Evolutionary conservation across 2,329 filamentous ascomycete genomes (phyloP).

Genomic region (Alternaria sp.): DNA sequence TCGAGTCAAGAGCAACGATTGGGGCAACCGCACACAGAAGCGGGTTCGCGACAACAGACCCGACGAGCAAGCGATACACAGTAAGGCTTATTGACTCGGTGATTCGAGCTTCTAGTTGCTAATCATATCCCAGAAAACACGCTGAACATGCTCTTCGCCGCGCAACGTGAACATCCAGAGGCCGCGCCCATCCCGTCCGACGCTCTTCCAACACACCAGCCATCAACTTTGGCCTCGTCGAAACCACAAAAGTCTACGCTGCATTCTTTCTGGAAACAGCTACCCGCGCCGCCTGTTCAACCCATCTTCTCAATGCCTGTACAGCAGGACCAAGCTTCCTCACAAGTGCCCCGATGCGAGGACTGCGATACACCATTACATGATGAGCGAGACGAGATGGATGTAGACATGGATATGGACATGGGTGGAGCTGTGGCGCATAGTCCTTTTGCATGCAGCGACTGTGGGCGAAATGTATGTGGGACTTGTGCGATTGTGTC

Average conservation of each 20-base stretch:
- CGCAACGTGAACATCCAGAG: conserved; percentile 47
- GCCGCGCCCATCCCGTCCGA: conserved; percentile 38
- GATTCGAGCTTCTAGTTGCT: not conserved
- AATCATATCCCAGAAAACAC: conserved; percentile 50
- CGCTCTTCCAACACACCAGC: conserved; percentile 17
- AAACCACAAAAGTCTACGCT: conserved; percentile 53
- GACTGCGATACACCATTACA: conserved; percentile 52
- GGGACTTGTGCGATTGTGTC: conserved; percentile 51
- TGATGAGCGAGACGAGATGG: conserved; percentile 42
- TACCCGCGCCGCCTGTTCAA: conserved; percentile 44
- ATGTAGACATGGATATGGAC: conserved; percentile 49
- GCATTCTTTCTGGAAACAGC: conserved; percentile 55
- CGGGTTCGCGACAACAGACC: conserved; percentile 65
- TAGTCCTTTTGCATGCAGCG: conserved; percentile 45
- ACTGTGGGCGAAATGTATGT: conserved; percentile 51
- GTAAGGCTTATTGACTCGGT: conserved; percentile 42
- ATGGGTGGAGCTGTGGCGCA: conserved; percentile 24
- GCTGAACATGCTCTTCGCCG: conserved; percentile 53
- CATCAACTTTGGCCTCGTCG: conserved; percentile 5
- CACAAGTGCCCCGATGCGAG: conserved; percentile 46
- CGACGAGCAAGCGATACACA: conserved; percentile 61
- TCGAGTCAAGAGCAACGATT: conserved; percentile 47
- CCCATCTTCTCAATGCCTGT: conserved; percentile 22
- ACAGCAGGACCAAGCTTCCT: conserved; percentile 6
- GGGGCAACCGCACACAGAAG: conserved; percentile 65